Percentiles rank a stretch among this genome's conserved stretches.
Conservation (phyloP, 164 flowering plant genomes). For the Stephania cephalantha region DNA sequence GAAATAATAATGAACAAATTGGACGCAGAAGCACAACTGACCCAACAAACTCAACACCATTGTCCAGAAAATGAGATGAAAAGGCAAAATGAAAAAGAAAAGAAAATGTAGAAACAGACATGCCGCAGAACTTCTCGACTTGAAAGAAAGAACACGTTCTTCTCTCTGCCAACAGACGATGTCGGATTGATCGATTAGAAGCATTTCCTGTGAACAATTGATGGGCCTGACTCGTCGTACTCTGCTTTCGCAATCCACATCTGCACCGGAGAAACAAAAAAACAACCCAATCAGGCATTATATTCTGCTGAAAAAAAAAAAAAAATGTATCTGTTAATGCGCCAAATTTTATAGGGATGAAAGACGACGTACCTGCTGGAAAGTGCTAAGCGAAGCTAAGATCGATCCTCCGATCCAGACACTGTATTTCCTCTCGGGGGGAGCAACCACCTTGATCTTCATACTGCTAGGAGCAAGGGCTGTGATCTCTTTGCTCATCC, state of each 20-base stretch:
- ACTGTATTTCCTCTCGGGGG: constrained; percentile 39
- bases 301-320: neutral
- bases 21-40: constrained; percentile 1
- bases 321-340: neutral
- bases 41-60: constrained; percentile 3
- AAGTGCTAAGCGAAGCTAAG: constrained; percentile 38
- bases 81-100: constrained; percentile 4
- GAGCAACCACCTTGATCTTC: constrained; percentile 41
- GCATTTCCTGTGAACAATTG: constrained; percentile 42
- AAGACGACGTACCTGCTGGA: constrained; percentile 27
- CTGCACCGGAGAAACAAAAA: constrained; percentile 16
- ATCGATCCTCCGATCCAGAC: constrained; percentile 41
- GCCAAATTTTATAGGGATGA: neutral
- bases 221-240: constrained; percentile 38
- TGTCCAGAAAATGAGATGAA: constrained; percentile 4
- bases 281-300: neutral
- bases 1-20: constrained; percentile 15
- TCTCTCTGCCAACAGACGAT: constrained; percentile 5
- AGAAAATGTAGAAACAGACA: neutral
- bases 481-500: constrained; percentile 39
- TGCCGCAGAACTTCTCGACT: neutral
- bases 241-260: constrained; percentile 39
- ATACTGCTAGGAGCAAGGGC: constrained; percentile 39
- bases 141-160: neutral
- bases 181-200: constrained; percentile 15